A percentile compares a stretch with the other conserved stretches of the same genome.
Conservation (phyloP, 306 rosid genomes). For the Acmispon strigosus region DNA sequence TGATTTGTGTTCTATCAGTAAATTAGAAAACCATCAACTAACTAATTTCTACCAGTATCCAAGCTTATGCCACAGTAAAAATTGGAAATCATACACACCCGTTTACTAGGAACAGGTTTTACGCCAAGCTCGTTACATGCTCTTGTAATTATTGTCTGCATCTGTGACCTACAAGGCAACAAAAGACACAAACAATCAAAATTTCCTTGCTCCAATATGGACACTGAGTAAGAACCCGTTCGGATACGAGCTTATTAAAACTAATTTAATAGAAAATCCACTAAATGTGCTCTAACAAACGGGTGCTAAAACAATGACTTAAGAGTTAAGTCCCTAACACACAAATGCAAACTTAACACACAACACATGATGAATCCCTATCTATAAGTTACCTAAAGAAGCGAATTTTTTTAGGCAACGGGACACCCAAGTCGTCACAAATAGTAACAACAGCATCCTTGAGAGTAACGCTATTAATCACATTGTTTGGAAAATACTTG, state of each 20-base stretch:
- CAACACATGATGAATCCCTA: no score
- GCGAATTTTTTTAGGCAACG: conserved; percentile 74
- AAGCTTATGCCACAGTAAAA: background rate
- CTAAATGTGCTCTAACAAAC: no score
- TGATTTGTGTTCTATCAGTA: background rate
- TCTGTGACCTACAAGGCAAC: conserved; percentile 77
- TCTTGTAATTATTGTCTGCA: conserved; percentile 94
- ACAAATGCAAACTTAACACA: background rate
- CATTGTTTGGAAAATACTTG: conserved; percentile 87
- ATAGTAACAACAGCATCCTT: conserved; percentile 65
- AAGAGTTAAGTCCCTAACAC: background rate
- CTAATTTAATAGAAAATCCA: no score
- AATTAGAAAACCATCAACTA: background rate
- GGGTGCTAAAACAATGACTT: background rate
- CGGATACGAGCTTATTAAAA: no score
- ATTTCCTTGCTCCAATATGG: background rate
- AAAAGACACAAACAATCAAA: background rate
- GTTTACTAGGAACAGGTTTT: conserved; percentile 77
- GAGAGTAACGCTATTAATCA: conserved; percentile 80
- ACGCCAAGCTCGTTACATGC: conserved; percentile 86
- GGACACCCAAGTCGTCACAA: conserved; percentile 56
- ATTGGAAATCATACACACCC: conserved; percentile 48
- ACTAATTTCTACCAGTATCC: background rate
- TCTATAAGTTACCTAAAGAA: conserved; percentile 59
- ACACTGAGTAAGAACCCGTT: no score